Evolutionary conservation across 768 basidiomycete species (phyloP).

Genomic region (Coprinellus micaceus): DNA sequence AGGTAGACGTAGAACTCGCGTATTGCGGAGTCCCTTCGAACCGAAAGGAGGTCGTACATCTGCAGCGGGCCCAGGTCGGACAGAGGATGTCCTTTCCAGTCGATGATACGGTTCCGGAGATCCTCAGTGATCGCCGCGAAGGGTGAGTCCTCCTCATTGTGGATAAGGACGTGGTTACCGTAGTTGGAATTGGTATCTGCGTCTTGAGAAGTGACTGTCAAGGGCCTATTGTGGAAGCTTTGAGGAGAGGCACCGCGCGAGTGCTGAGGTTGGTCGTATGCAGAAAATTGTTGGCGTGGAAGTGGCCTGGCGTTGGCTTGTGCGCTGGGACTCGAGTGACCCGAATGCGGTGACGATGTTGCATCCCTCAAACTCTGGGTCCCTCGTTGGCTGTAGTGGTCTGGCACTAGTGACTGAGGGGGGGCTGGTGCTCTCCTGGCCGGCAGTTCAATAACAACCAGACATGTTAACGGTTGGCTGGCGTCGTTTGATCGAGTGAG

Average conservation of each 20-base stretch:
- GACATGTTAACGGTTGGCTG: slow-evolving; percentile 88
- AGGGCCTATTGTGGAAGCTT: slow-evolving; percentile 26
- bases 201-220: slow-evolving; percentile 22
- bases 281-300: slow-evolving; percentile 21
- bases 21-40: slow-evolving; percentile 84
- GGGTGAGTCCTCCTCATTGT: slow-evolving; percentile 65
- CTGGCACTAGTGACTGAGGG: slow-evolving; percentile 52
- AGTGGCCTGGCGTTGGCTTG: slow-evolving; percentile 28
- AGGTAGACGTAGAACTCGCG: slow-evolving; percentile 96
- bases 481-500: slow-evolving; percentile 65
- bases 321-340: slow-evolving; percentile 40
- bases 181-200: slow-evolving; percentile 31
- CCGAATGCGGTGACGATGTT: slow-evolving; percentile 27
- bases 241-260: slow-evolving; percentile 19
- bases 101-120: slow-evolving; percentile 83
- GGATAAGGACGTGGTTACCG: slow-evolving; percentile 33
- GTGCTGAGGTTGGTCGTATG: slow-evolving; percentile 15
- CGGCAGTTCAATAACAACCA: slow-evolving; percentile 90
- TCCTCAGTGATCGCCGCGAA: slow-evolving; percentile 86
- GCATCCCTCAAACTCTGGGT: slow-evolving; percentile 16
- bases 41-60: slow-evolving; percentile 89
- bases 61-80: slow-evolving; percentile 83
- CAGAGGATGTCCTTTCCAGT: slow-evolving; percentile 95
- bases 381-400: slow-evolving; percentile 38
- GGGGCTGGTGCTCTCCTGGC: slow-evolving; percentile 55